Conservation (phyloP, 371 early-diverging fungal genomes). For the Mortierella sp. region DNA sequence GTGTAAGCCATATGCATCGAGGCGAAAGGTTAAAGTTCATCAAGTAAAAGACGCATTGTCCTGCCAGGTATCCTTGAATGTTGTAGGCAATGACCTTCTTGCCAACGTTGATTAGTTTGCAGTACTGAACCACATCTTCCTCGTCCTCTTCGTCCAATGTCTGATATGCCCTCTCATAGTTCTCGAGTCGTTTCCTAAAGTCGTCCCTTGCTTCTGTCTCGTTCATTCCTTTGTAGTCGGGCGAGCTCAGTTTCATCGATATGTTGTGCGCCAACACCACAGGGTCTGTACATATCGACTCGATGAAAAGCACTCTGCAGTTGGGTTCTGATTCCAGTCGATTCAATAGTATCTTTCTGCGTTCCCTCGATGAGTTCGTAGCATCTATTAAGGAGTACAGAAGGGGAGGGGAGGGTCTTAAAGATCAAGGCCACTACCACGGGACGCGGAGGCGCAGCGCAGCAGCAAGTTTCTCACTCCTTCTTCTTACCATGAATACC, state of each 20-base stretch:
- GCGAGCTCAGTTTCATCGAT: slow-evolving; percentile 81
- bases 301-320: slow-evolving; percentile 66
- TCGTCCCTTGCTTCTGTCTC: slow-evolving; percentile 76
- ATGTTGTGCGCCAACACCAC: slow-evolving; percentile 81
- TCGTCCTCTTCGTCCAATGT: slow-evolving; percentile 83
- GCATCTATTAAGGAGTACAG: too few relatives aligned
- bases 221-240: slow-evolving; percentile 83
- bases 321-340: slow-evolving; percentile 67
- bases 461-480: too few relatives aligned
- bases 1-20: slow-evolving; percentile 82
- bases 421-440: not conserved
- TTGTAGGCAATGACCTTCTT: slow-evolving; percentile 85
- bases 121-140: slow-evolving; percentile 75
- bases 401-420: too few relatives aligned
- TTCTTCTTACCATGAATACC: slow-evolving; percentile 83
- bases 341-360: slow-evolving; percentile 73
- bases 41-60: slow-evolving; percentile 88
- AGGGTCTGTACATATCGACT: slow-evolving; percentile 83
- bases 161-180: slow-evolving; percentile 87
- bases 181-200: slow-evolving; percentile 78
- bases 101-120: slow-evolving; percentile 87
- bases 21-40: slow-evolving; percentile 82
- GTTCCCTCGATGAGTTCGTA: slow-evolving; percentile 83
- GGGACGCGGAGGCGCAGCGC: too few relatives aligned
- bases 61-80: slow-evolving; percentile 82